Evolutionary conservation across 257 asterid species (phyloP).

Genomic region (Craterostigma plantagineum): DNA sequence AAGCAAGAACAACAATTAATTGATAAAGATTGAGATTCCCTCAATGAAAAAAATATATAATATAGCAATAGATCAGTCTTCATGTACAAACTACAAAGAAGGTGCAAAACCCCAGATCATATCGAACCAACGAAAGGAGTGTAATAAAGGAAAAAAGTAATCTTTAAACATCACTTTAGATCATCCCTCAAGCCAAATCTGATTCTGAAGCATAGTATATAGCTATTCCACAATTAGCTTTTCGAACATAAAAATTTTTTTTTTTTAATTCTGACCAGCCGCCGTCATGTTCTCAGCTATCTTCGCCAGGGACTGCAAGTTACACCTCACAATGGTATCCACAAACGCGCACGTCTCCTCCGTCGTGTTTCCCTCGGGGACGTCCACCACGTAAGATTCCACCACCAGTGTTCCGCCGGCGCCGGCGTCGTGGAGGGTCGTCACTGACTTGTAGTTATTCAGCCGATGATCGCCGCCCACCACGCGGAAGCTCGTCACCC

Average conservation of each 20-base stretch:
- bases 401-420: constrained; percentile 26
- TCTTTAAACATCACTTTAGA: not conserved
- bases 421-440: constrained; percentile 30
- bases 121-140: too few relatives aligned
- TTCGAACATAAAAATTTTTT: too few relatives aligned
- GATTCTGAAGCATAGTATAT: not conserved
- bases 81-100: too few relatives aligned
- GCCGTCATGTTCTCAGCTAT: constrained; percentile 19
- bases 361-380: constrained; percentile 40
- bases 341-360: constrained; percentile 49
- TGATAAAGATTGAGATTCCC: too few relatives aligned
- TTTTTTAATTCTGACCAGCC: too few relatives aligned
- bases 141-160: too few relatives aligned
- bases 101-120: too few relatives aligned
- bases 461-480: constrained; percentile 60
- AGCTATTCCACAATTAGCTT: too few relatives aligned
- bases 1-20: too few relatives aligned
- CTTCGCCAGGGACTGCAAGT: constrained; percentile 43
- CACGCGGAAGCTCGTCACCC: constrained; percentile 44
- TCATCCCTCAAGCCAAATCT: too few relatives aligned
- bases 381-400: constrained; percentile 50
- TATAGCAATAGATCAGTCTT: too few relatives aligned
- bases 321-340: constrained; percentile 51
- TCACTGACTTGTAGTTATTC: constrained; percentile 35
- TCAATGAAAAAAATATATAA: too few relatives aligned